These are phyloP conservation scores for Wickerhamiella spandovensis DNA, from an alignment of 805 yeast genomes.

Conservation along the genomic window DNA sequence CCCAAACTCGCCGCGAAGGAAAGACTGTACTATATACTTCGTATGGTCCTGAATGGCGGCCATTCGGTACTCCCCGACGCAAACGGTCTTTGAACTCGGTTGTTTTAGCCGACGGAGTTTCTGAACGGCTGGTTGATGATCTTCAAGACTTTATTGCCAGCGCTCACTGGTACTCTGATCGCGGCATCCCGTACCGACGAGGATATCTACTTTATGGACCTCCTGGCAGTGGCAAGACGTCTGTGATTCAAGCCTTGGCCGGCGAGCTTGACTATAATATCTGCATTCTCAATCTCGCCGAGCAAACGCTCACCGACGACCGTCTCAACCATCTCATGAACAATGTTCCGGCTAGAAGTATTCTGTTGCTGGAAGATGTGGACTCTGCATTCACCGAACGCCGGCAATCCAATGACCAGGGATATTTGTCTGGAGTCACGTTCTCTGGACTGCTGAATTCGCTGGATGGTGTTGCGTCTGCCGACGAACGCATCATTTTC, in stretches of 20 bases:
- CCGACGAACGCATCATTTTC: conserved; percentile 90
- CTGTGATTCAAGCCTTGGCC: conserved; percentile 91
- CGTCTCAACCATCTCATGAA: conserved; percentile 90
- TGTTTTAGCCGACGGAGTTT: conserved; percentile 63
- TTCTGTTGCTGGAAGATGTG: conserved; percentile 76
- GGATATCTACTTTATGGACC: conserved; percentile 94
- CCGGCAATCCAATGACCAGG: conserved; percentile 60
- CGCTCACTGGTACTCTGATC: conserved; percentile 82
- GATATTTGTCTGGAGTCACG: conserved; percentile 79
- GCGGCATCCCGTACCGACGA: conserved; percentile 96
- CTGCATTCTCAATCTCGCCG: conserved; percentile 82
- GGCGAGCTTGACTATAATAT: conserved; percentile 93
- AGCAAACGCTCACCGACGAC: conserved; percentile 86
- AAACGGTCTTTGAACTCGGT: conserved; percentile 79
- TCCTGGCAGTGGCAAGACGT: conserved; percentile 94
- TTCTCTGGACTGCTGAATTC: conserved; percentile 91
- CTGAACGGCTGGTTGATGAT: conserved; percentile 52
- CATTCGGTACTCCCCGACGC: conserved; percentile 88
- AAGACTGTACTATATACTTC: conserved; percentile 88
- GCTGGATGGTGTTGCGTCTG: conserved; percentile 92
- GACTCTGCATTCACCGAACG: conserved; percentile 91
- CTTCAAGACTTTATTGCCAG: conserved; percentile 65
- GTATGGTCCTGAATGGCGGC: conserved; percentile 98
- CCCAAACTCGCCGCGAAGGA: conserved; percentile 73
- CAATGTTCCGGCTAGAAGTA: conserved; percentile 82